Evolutionary conservation across 108 stramenopile species (phyloP).

Genomic region (Stephanodiscus minutulus): DNA sequence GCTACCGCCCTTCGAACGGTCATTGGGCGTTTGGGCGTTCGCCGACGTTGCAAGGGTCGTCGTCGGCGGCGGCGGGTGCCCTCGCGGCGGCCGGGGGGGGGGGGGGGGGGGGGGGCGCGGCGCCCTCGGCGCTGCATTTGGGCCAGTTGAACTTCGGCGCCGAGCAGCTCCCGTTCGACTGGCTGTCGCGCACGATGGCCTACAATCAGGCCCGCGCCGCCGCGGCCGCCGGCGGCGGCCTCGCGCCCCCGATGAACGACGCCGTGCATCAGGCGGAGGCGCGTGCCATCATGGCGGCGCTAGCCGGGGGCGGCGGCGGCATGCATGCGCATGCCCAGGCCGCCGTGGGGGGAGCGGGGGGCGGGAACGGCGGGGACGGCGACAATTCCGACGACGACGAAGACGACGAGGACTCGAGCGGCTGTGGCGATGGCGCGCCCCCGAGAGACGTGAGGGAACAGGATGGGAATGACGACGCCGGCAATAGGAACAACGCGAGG

Average conservation of each 20-base stretch:
- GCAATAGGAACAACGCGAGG: conserved; percentile 21
- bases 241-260: conserved; percentile 5
- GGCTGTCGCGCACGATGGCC: conserved; percentile 1
- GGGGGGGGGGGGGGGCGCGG: background rate
- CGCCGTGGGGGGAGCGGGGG: conserved; percentile 9
- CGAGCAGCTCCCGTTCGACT: background rate
- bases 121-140: background rate
- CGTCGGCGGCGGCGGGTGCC: background rate
- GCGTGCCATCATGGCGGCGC: conserved; percentile 20
- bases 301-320: conserved; percentile 9
- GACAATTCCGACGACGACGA: conserved; percentile 33
- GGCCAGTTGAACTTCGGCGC: background rate
- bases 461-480: conserved; percentile 1
- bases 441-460: conserved; percentile 6
- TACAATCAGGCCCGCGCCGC: conserved; percentile 1
- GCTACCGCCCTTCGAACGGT: background rate
- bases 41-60: background rate
- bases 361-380: conserved; percentile 26
- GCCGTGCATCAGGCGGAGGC: conserved; percentile 21
- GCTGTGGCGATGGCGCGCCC: conserved; percentile 13
- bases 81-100: background rate
- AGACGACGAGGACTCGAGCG: conserved; percentile 8
- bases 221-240: background rate
- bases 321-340: background rate
- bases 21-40: background rate